Evolutionary conservation across 306 rosid species (phyloP).

Genomic region (Vigna unguiculata): DNA sequence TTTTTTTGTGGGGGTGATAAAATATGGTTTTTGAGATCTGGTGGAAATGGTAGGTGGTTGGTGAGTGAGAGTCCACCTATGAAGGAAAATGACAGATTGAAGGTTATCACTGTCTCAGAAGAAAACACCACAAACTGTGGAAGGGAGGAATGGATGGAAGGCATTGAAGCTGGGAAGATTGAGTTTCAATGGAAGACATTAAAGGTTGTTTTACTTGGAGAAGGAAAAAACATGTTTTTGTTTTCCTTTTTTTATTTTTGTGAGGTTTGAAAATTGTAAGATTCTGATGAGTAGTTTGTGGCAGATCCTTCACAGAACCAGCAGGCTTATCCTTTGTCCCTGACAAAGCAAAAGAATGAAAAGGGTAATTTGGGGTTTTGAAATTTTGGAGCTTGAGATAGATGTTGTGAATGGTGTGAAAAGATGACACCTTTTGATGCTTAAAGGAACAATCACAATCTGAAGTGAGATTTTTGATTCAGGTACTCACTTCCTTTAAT

Average conservation of each 20-base stretch:
- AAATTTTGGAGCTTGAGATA: not conserved
- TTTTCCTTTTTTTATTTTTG: not conserved
- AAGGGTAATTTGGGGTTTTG: conserved; percentile 8
- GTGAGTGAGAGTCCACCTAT: conserved; percentile 57
- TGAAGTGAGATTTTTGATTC: conserved; percentile 32
- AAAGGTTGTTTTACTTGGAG: conserved; percentile 17
- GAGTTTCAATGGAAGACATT: conserved; percentile 64
- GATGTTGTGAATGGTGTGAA: conserved; percentile 29
- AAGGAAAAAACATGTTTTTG: not conserved
- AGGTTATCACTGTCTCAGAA: conserved; percentile 34
- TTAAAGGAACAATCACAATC: conserved; percentile 42
- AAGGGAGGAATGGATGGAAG: conserved; percentile 68
- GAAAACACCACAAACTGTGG: conserved; percentile 38
- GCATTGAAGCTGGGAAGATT: conserved; percentile 58
- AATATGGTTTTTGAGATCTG: conserved; percentile 50
- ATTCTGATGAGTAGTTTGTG: conserved; percentile 43
- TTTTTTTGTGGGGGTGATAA: conserved; percentile 35
- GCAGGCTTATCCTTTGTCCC: conserved; percentile 46
- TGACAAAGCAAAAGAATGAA: not conserved
- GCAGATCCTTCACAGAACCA: conserved; percentile 53
- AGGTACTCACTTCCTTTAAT: conserved; percentile 2
- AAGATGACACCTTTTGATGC: not conserved
- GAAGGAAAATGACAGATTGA: conserved; percentile 63
- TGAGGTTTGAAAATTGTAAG: conserved; percentile 29
- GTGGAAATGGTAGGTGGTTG: conserved; percentile 67